phyloP scores from a whole-genome alignment of 331 rosid genomes.

The Acacia concinna region DNA sequence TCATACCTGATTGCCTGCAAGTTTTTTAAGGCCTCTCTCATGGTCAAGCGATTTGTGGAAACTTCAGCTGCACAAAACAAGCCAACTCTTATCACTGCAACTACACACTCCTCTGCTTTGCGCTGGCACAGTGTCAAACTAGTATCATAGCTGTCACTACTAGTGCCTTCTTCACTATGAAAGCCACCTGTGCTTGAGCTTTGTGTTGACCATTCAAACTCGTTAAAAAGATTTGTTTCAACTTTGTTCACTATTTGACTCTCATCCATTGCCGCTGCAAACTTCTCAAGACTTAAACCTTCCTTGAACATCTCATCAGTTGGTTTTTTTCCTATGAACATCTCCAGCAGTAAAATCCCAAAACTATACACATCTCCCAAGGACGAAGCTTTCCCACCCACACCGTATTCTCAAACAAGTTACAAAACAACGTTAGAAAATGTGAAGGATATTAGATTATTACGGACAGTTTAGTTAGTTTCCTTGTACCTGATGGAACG shows the following conservation, averaged over 20 bases:
- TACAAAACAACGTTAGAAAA: constrained; percentile 4
- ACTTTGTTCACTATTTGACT: constrained; percentile 14
- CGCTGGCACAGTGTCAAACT: background rate
- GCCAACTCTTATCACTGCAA: constrained; percentile 30
- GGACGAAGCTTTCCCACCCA: constrained; percentile 39
- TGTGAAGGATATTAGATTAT: background rate
- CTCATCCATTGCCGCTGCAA: constrained; percentile 31
- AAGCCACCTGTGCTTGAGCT: background rate
- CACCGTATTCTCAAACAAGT: constrained; percentile 44
- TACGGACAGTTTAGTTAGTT: background rate
- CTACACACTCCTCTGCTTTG: constrained; percentile 31
- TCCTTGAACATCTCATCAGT: constrained; percentile 47
- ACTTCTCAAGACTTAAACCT: constrained; percentile 34
- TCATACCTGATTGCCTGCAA: constrained; percentile 29
- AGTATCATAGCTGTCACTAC: too few species aligned
- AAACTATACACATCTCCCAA: constrained; percentile 49
- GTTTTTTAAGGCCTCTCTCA: constrained; percentile 33
- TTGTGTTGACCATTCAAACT: constrained; percentile 16
- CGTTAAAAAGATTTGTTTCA: constrained; percentile 34
- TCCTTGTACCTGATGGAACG: constrained; percentile 45
- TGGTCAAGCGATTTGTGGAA: constrained; percentile 40
- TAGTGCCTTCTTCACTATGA: background rate
- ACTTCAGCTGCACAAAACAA: constrained; percentile 31
- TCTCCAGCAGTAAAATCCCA: constrained; percentile 47
- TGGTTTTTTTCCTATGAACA: constrained; percentile 44